Conservation (phyloP, 805 yeast genomes). For the Maudiozyma serrabonitensis region DNA sequence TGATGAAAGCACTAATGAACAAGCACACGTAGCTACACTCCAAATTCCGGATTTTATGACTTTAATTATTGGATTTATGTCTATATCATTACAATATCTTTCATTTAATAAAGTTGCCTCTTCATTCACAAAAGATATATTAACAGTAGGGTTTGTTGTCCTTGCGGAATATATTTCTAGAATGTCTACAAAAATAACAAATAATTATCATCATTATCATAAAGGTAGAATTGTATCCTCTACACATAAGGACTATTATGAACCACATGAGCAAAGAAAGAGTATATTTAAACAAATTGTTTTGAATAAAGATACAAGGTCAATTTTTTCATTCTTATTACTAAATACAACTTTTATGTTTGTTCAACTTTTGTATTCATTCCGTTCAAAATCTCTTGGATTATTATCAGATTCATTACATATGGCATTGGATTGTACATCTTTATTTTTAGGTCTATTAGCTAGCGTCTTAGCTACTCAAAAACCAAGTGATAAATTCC, state of each 20-base stretch:
- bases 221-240: not conserved
- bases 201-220: not conserved
- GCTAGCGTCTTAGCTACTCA: constrained; percentile 63
- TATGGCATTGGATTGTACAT: constrained; percentile 92
- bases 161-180: constrained; percentile 10
- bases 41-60: constrained; percentile 15
- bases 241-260: not conserved
- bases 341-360: constrained; percentile 90
- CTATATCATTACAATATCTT: constrained; percentile 28
- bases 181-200: not conserved
- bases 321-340: constrained; percentile 78
- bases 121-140: constrained; percentile 7
- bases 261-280: not conserved
- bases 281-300: constrained; percentile 30
- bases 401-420: constrained; percentile 87
- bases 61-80: constrained; percentile 22
- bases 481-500: constrained; percentile 59
- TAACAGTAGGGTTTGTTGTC: constrained; percentile 12
- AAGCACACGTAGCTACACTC: not conserved
- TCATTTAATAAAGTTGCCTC: constrained; percentile 24
- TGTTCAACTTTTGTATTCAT: constrained; percentile 82
- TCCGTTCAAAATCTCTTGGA: constrained; percentile 87
- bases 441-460: constrained; percentile 76
- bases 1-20: not conserved
- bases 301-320: constrained; percentile 60